A percentile compares a stretch with the other conserved stretches of the same genome.
phyloP scores from a whole-genome alignment of 2,329 filamentous ascomycete species.

The Macrophomina phaseolina region DNA sequence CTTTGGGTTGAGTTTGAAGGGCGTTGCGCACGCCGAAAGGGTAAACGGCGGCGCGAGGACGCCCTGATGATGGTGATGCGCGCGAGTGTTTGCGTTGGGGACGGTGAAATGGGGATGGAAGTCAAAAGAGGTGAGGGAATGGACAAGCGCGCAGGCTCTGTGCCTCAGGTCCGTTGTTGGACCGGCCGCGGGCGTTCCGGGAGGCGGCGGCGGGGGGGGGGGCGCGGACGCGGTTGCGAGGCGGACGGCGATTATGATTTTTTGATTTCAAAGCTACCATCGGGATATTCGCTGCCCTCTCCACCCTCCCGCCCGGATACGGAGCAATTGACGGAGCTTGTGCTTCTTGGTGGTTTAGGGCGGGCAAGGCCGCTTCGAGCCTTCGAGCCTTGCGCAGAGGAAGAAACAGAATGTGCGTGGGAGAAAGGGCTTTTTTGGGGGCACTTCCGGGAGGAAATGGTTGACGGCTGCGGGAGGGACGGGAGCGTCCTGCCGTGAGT shows the following conservation, averaged over 20 bases:
- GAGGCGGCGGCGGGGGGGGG: neutral
- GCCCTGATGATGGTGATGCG: neutral
- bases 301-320: neutral
- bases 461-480: neutral
- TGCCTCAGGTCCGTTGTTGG: neutral
- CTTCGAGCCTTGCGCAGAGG: neutral
- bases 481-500: neutral
- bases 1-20: neutral
- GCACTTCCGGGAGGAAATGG: neutral
- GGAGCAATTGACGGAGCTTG: neutral
- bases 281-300: neutral
- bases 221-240: neutral
- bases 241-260: slow-evolving; percentile 2
- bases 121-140: neutral
- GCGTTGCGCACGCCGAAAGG: neutral
- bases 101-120: no score
- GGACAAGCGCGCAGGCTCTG: neutral
- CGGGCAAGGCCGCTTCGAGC: neutral
- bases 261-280: slow-evolving; percentile 24
- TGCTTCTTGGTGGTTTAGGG: slow-evolving; percentile 2
- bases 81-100: neutral
- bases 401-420: neutral
- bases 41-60: neutral
- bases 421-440: neutral
- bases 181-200: slow-evolving; percentile 2